Percentiles rank a stretch among this genome's conserved stretches.
Evolutionary conservation across 2,329 filamentous ascomycete species (phyloP).

Genomic region (Exophiala viscosa): DNA sequence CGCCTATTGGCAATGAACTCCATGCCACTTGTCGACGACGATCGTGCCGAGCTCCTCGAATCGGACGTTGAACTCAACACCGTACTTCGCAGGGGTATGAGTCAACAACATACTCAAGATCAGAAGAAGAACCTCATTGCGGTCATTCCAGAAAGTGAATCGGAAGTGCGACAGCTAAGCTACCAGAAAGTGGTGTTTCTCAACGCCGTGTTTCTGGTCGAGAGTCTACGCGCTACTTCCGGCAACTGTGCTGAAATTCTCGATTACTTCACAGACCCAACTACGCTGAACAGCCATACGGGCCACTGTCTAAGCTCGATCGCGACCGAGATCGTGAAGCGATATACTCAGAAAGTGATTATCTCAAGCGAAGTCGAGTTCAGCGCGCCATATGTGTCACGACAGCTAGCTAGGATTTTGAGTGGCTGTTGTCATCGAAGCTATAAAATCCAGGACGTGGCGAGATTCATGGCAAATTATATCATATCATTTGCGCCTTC

Average conservation of each 20-base stretch:
- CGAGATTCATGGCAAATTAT: conserved; percentile 75
- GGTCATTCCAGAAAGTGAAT: conserved; percentile 70
- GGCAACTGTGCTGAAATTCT: conserved; percentile 88
- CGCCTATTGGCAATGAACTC: conserved; percentile 82
- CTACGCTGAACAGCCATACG: conserved; percentile 61
- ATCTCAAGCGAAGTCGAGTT: conserved; percentile 70
- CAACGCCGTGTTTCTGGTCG: conserved; percentile 83
- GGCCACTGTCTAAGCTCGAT: conserved; percentile 62
- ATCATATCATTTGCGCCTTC: conserved; percentile 84
- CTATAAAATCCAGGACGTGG: conserved; percentile 82
- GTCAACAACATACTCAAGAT: conserved; percentile 68
- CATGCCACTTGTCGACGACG: conserved; percentile 79
- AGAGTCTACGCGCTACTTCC: conserved; percentile 77
- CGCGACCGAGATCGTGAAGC: conserved; percentile 67
- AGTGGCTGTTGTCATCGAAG: conserved; percentile 91
- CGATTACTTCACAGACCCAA: conserved; percentile 91
- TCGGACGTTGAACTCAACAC: conserved; percentile 97
- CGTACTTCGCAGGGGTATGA: conserved; percentile 81
- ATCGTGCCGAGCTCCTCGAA: conserved; percentile 83
- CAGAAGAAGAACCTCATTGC: conserved; percentile 76
- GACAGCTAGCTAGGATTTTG: conserved; percentile 78
- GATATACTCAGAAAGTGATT: conserved; percentile 73
- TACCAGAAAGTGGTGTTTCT: conserved; percentile 92
- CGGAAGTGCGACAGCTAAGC: conserved; percentile 75
- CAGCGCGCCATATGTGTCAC: conserved; percentile 85